phyloP scores from a whole-genome alignment of 306 rosid genomes.

The Casuarina equisetifolia region DNA sequence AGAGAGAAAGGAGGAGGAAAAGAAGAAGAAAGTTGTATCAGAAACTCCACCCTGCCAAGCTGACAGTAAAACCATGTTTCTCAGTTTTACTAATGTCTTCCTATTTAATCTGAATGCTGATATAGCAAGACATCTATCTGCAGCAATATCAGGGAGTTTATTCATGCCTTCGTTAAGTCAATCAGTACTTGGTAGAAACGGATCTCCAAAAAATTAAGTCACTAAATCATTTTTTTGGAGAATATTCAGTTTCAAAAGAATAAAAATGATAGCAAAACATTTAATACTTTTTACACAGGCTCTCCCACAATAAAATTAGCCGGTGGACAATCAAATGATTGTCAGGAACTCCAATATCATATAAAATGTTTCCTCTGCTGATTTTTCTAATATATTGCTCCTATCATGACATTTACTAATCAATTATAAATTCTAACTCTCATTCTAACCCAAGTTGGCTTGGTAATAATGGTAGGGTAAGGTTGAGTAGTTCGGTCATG shows the following conservation, averaged over 20 bases:
- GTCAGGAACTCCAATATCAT: background rate
- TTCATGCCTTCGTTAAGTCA: background rate
- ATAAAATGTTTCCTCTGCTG: background rate
- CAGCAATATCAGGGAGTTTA: background rate
- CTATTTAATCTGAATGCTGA: background rate
- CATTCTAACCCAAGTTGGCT: background rate
- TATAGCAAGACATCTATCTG: background rate
- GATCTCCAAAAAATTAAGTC: background rate
- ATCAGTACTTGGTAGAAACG: background rate
- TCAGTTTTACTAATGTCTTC: background rate
- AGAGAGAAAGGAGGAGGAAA: slow-evolving; percentile 8
- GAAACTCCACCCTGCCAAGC: slow-evolving; percentile 18
- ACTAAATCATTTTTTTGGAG: background rate
- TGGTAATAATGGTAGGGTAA: background rate
- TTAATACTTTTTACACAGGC: background rate
- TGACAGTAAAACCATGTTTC: slow-evolving; percentile 8
- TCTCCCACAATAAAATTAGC: background rate
- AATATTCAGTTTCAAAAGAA: background rate
- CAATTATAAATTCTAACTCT: background rate
- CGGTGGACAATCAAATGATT: background rate
- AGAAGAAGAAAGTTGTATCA: background rate
- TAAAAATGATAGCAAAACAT: background rate
- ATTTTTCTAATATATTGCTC: slow-evolving; percentile 1
- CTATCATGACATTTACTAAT: background rate
- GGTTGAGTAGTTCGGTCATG: slow-evolving; percentile 7